Evolutionary conservation across 2,329 filamentous ascomycete genomes (phyloP), one percentile per base, ranked within the genome.

Genomic region (Bipolaris zeicola): DNA sequence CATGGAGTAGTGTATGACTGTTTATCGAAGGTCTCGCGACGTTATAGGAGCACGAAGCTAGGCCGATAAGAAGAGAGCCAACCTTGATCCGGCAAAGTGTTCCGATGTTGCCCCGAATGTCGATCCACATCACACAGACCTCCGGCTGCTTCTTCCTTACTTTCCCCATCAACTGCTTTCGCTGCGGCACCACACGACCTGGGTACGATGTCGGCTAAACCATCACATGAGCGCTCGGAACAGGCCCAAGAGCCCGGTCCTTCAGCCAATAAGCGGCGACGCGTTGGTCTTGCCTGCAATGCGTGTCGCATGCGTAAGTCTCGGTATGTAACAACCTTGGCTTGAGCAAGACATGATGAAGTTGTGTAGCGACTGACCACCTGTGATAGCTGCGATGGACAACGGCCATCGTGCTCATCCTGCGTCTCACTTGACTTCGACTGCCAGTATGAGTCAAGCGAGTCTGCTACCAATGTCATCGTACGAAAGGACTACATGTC

Each of bases 261-360:
- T 16, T 33, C 48, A 3, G 37, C 36, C 14, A 50, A 36, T 37
- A 50, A 50, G 26, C 48, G 48, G n/a, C 20, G 48, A 22, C 48
- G 48, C 24, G 42, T 50, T 20, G 48, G 36, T 43, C 24, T 50
- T 36, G 37, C 48, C 20, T 50, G 48, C 48, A 50, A 36, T 26
- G 48, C 48, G n/a, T 50, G 48, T 33, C 48, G 48, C 26, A 6
- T 41, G 38, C 47, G 47, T 36, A 50, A 50, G 47, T 50, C 47
- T 20, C 41, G 13, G 48, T 50, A 43, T 20, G 48, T 33, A n/a
- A n/a, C n/a, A n/a, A n/a, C n/a, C n/a, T n/a, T n/a, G n/a, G n/a
- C n/a, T n/a, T n/a, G n/a, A n/a, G n/a, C n/a, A n/a, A n/a, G n/a
- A n/a, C n/a, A n/a, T n/a, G n/a, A n/a, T n/a, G n/a, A n/a, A n/a